phyloP scores from a whole-genome alignment of 2,329 filamentous ascomycete species.

The Fusarium sp. region DNA sequence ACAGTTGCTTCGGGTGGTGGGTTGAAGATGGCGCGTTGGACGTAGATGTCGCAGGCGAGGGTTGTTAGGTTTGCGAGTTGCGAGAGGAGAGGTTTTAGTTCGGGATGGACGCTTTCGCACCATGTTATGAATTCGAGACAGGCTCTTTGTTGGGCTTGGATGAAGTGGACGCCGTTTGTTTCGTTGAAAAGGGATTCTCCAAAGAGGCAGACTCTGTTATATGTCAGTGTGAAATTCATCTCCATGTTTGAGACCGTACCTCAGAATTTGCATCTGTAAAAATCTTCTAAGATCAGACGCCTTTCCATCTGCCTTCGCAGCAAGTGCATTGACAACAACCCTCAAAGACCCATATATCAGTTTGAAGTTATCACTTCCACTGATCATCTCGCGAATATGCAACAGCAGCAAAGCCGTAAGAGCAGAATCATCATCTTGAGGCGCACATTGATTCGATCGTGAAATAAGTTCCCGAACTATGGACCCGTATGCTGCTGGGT shows the following conservation, averaged over 20 bases:
- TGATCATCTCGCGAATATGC: slow-evolving; percentile 42
- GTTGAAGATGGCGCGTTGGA: slow-evolving; percentile 37
- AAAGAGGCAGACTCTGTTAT: slow-evolving; percentile 26
- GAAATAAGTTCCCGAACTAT: slow-evolving; percentile 34
- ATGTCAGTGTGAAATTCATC: not conserved
- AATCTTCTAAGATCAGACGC: slow-evolving; percentile 33
- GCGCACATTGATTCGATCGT: slow-evolving; percentile 33
- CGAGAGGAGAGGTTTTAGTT: slow-evolving; percentile 28
- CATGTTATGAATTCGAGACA: slow-evolving; percentile 41
- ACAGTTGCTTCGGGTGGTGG: slow-evolving; percentile 30
- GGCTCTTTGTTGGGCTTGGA: slow-evolving; percentile 33
- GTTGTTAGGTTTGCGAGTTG: slow-evolving; percentile 36
- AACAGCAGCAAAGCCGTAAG: slow-evolving; percentile 35
- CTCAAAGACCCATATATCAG: slow-evolving; percentile 36
- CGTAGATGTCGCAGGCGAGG: slow-evolving; percentile 38
- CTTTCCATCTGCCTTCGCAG: not conserved
- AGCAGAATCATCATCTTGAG: slow-evolving; percentile 39
- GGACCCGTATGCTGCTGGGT: slow-evolving; percentile 23
- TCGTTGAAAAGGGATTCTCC: slow-evolving; percentile 40
- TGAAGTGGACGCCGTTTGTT: slow-evolving; percentile 37
- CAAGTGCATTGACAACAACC: slow-evolving; percentile 32
- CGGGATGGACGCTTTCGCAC: slow-evolving; percentile 38
- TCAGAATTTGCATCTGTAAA: slow-evolving; percentile 37
- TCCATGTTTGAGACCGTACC: not conserved
- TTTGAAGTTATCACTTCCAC: slow-evolving; percentile 40